Percentiles rank a stretch among this genome's conserved stretches.
Conservation (phyloP, 345 rosid species). For the Lumnitzera littorea region DNA sequence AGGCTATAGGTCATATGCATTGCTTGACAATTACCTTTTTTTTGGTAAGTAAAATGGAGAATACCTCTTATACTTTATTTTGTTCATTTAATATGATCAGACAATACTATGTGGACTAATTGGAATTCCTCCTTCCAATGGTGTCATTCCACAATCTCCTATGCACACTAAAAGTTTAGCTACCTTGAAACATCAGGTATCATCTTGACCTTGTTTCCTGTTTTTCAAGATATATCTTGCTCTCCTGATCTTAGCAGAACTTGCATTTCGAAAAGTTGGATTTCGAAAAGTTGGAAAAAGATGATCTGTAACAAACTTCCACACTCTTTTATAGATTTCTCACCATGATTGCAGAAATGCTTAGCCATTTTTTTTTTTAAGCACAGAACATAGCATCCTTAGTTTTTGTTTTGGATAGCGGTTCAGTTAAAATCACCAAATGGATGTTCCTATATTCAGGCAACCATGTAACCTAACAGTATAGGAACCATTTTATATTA, state of each 20-base stretch:
- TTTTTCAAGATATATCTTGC: conserved; percentile 1
- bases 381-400: too few relatives aligned
- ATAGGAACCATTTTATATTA: conserved; percentile 5
- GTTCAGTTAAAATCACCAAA: too few relatives aligned
- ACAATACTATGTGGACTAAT: conserved; percentile 81
- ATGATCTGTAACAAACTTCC: too few relatives aligned
- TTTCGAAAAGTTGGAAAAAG: neutral
- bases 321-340: too few relatives aligned
- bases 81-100: conserved; percentile 21
- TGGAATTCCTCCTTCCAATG: conserved; percentile 96
- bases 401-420: too few relatives aligned
- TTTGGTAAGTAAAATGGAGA: neutral
- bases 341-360: too few relatives aligned
- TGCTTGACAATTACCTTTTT: neutral
- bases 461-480: neutral
- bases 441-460: too few relatives aligned
- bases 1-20: neutral
- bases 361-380: too few relatives aligned
- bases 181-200: conserved; percentile 87
- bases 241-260: too few relatives aligned
- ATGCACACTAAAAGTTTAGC: conserved; percentile 98
- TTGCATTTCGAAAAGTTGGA: neutral
- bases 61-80: neutral
- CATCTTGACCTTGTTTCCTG: conserved; percentile 3
- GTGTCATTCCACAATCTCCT: conserved; percentile 97